phyloP scores from a whole-genome alignment of 768 basidiomycete species.

The Termitomyces sp. region DNA sequence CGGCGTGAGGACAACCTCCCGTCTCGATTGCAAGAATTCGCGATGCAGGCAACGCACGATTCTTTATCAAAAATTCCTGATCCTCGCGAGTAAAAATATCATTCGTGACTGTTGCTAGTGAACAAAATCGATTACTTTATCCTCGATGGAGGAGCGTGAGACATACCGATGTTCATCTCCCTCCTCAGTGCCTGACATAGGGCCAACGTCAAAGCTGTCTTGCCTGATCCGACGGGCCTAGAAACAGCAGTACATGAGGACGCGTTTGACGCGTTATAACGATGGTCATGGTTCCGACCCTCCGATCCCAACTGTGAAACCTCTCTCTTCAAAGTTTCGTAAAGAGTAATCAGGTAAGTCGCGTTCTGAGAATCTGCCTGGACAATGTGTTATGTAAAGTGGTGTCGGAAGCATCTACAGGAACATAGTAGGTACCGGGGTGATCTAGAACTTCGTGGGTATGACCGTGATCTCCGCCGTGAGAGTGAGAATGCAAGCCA shows the following conservation, averaged over 20 bases:
- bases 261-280: background rate
- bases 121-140: conserved; percentile 1
- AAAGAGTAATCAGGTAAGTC: conserved; percentile 85
- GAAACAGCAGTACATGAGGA: background rate
- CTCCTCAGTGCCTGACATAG: conserved; percentile 78
- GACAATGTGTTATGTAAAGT: background rate
- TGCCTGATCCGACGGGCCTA: conserved; percentile 97
- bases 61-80: conserved; percentile 93
- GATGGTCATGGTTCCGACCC: conserved; percentile 49
- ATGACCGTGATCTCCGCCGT: conserved; percentile 82
- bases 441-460: conserved; percentile 92
- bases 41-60: conserved; percentile 76
- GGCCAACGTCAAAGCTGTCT: conserved; percentile 90
- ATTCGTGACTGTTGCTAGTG: conserved; percentile 90
- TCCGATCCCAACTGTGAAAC: conserved; percentile 97
- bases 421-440: conserved; percentile 47
- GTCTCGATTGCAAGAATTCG: conserved; percentile 97
- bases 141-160: background rate
- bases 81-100: conserved; percentile 99
- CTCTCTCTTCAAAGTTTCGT: conserved; percentile 87
- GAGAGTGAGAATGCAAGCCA: conserved; percentile 40
- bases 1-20: conserved; percentile 96
- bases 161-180: conserved; percentile 86
- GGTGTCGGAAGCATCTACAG: background rate
- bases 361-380: conserved; percentile 89